Evolutionary conservation across 148 eudicot species (phyloP), one percentile per base, ranked within the genome.

Genomic region (Vaccinium darrowii): DNA sequence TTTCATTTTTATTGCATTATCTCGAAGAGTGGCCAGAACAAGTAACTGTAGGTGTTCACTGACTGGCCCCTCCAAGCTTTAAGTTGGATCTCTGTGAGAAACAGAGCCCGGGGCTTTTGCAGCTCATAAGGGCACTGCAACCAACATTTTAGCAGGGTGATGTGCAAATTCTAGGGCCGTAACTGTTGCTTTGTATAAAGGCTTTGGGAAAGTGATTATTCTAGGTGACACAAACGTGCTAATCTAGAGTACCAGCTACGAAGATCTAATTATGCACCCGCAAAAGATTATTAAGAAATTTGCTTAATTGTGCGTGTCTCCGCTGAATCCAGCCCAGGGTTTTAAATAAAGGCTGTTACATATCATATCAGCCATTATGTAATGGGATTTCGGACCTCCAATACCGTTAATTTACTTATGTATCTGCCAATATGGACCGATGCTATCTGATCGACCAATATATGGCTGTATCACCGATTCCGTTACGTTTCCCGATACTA

Each of bases 211-310:
- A 71, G 39, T 30, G 75, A 71, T 71, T 71, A 30, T 30, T 30
- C 16, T 30, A 14, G 75, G 16, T 13, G 39, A 71, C 11, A 43
- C 75, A 11, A 27, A 13, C 18, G 75, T 30, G 47, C 43, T 27
- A 30, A 27, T 71, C 39, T 1, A 71, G 43, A 71, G 75, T 30
- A 30, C 18, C 75, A 69, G 27, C 39, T 69, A 27, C 0, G 5
- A 12, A 30, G 16, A 71, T 30, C 75, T 30, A 71, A 30, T 30
- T 30, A 71, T 30, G 47, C 36, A 71, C 6, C 6, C 18, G 3
- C 75, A 71, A 12, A 71, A 71, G 75, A 71, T n/a, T 25, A 23
- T 60, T 60, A 60, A 60, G 67, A 60, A 60, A 60, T 60, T 60
- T 60, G 67, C 67, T 60, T 54, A 54, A 12, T 54, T 62, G 67